phyloP scores from a whole-genome alignment of 257 asterid species.

The Lycium barbarum region DNA sequence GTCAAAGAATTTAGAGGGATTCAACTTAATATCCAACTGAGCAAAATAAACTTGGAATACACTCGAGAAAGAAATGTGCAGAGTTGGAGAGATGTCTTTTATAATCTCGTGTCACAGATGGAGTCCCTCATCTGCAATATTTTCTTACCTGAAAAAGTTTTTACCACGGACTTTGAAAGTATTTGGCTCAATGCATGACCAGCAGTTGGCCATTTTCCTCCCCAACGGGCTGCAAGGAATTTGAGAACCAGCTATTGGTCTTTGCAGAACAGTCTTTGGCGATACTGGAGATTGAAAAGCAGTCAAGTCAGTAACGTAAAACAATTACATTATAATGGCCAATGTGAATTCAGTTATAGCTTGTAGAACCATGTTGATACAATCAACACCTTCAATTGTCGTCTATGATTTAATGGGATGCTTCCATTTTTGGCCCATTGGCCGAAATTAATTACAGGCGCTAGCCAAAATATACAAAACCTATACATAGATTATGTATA shows the following conservation, averaged over 20 bases:
- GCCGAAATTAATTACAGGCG: too few relatives aligned
- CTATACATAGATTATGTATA: too few relatives aligned
- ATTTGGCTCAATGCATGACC: slow-evolving; percentile 78
- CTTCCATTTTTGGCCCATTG: too few relatives aligned
- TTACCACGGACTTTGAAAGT: slow-evolving; percentile 81
- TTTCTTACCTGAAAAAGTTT: slow-evolving; percentile 65
- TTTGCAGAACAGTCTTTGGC: slow-evolving; percentile 62
- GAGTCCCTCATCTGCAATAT: neutral
- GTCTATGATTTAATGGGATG: neutral
- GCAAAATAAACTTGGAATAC: neutral
- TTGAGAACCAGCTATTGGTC: slow-evolving; percentile 94
- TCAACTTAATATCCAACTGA: slow-evolving; percentile 19
- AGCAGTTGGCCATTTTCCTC: slow-evolving; percentile 65
- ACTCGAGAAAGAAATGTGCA: neutral
- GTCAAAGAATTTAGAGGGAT: slow-evolving; percentile 36
- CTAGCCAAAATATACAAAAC: too few relatives aligned
- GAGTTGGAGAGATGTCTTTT: neutral
- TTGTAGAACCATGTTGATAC: neutral
- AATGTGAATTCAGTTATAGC: neutral
- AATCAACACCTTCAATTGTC: neutral
- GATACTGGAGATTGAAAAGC: slow-evolving; percentile 52
- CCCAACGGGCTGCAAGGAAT: slow-evolving; percentile 67
- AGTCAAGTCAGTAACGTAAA: slow-evolving; percentile 23
- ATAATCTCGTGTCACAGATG: neutral
- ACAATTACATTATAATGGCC: neutral